Base-by-base conservation (phyloP, 2,329 filamentous ascomycete genomes). In the Fragosphaeria purpurea region DNA sequence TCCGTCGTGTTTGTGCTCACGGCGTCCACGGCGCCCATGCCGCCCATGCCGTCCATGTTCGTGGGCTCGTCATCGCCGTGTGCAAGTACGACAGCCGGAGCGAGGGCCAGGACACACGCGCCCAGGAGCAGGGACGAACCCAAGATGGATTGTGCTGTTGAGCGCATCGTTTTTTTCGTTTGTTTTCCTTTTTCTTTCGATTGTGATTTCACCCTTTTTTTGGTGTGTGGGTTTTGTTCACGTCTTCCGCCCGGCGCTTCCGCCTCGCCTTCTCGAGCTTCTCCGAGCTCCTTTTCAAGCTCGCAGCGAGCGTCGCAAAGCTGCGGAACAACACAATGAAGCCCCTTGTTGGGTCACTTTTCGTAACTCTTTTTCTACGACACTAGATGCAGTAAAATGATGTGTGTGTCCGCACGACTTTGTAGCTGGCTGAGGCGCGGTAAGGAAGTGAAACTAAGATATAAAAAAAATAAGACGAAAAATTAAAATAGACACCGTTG, bases 21-120 rank as follows among this genome's bases (percentile, higher is more conserved):
- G 9, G 12, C 39, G 4, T 6, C 7, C 10, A 10, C 39, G 12
- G 12, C 31, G 40, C 37, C 39, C 43, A 42, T 50, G 37, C 31
- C 39, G 30, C 22, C 34, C 44, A 38, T 40, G 32, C 41, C 37
- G 44, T 51, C 55, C 59, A 59, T 59, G 12, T 58, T 56, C 50
- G 60, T 58, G 32, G 39, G 47, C 50, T 60, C 60, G 34, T 60
- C 61, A 44, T 54, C 57, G 54, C 59, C 62, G 50, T 67, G 62
- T 11, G 62, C 63, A 11, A 53, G 50, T 38, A 63, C 60, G 34
- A 46, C 59, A 13, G 54, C 55, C 1, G 63, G 61, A 42, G 61
- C 45, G 9, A 62, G 46, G 6, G 59, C 59, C 48, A 65, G 52
- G 12, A 59, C 48, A n/a, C 56, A 55, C 7, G 49, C 54, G 55